Percentiles rank a stretch among this genome's conserved stretches.
phyloP scores from a whole-genome alignment of 805 yeast species.

The Teunomyces panamensis region DNA sequence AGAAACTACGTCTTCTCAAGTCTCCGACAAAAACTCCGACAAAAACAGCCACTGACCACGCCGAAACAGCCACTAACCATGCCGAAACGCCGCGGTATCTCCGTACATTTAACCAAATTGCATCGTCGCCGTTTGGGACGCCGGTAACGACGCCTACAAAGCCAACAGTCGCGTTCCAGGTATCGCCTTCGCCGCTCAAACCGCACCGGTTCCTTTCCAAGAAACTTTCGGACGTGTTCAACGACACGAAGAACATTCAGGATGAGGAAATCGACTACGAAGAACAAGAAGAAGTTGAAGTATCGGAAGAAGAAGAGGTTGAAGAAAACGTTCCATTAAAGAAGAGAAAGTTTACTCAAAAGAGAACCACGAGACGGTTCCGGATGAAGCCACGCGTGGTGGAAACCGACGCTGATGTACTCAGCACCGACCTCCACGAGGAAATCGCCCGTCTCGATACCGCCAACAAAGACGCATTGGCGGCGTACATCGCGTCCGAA shows the following conservation, averaged over 20 bases:
- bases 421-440: conserved; percentile 38
- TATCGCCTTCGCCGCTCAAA: conserved; percentile 48
- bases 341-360: conserved; percentile 42
- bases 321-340: not conserved
- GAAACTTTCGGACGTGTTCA: conserved; percentile 44
- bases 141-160: conserved; percentile 9
- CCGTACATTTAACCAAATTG: conserved; percentile 8
- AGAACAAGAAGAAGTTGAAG: conserved; percentile 12
- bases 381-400: conserved; percentile 42
- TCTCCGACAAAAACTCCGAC: not conserved
- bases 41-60: not conserved
- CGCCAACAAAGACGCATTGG: conserved; percentile 20
- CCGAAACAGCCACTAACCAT: not conserved
- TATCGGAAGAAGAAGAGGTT: conserved; percentile 6
- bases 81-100: conserved; percentile 24
- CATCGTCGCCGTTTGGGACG: conserved; percentile 4
- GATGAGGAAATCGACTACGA: conserved; percentile 11
- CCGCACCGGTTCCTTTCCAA: conserved; percentile 28
- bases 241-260: conserved; percentile 41
- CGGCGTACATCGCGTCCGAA: conserved; percentile 19
- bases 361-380: conserved; percentile 51
- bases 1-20: conserved; percentile 4
- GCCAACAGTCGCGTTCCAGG: conserved; percentile 23
- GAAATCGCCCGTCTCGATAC: conserved; percentile 35
- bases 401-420: conserved; percentile 13